These are phyloP conservation scores for Jatropha curcas DNA, from an alignment of 345 rosid genomes.

Conservation along the genomic window DNA sequence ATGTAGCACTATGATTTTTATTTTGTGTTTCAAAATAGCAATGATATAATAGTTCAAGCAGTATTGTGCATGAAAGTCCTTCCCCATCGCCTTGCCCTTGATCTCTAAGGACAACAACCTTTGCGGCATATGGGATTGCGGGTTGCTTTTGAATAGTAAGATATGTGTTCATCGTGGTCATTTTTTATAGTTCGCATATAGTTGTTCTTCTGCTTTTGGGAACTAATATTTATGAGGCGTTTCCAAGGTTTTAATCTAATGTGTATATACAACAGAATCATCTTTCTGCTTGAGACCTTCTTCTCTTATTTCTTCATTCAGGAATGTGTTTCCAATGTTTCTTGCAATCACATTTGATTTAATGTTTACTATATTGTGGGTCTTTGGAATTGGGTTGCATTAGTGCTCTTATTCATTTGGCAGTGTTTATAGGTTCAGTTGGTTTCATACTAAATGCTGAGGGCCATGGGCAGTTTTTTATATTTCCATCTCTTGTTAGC, in stretches of 20 bases:
- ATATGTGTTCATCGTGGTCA: too few species aligned
- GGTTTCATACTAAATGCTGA: neutral
- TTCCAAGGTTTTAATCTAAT: conserved; percentile 13
- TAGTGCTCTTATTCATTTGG: neutral
- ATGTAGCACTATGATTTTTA: neutral
- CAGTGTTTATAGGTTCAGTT: neutral
- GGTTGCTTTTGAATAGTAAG: too few species aligned
- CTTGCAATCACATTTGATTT: conserved; percentile 36
- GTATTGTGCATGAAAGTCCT: too few species aligned
- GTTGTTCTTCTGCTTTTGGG: conserved; percentile 18
- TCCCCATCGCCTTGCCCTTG: too few species aligned
- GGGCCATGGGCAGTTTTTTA: neutral
- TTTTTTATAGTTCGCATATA: neutral
- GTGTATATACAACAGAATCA: neutral
- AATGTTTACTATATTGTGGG: too few species aligned
- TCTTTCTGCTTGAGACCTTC: conserved; percentile 12
- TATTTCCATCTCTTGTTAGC: neutral
- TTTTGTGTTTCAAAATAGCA: neutral
- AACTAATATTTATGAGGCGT: neutral
- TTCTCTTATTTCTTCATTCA: conserved; percentile 11
- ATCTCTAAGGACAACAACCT: too few species aligned
- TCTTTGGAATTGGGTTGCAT: neutral
- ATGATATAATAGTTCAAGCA: neutral
- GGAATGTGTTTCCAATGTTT: conserved; percentile 46
- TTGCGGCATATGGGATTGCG: too few species aligned